These are phyloP conservation scores for Aspergillus biplanus DNA, from an alignment of 495 filamentous ascomycete species.

Conservation along the genomic window DNA sequence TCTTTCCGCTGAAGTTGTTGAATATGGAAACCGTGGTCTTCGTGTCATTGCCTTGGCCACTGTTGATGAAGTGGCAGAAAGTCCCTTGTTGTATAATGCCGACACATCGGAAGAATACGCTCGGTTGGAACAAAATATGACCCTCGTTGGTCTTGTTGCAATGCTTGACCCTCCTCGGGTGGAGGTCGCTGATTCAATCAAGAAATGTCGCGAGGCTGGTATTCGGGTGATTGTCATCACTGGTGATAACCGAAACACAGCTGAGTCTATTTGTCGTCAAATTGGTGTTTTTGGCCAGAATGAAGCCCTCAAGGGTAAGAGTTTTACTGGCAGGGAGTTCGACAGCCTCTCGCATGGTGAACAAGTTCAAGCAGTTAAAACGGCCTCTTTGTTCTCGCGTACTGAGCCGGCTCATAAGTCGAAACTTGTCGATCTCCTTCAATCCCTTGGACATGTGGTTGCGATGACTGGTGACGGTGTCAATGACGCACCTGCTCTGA, in stretches of 20 bases:
- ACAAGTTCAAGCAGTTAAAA: constrained; percentile 80
- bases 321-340: constrained; percentile 93
- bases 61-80: constrained; percentile 69
- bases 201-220: constrained; percentile 86
- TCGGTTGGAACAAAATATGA: constrained; percentile 90
- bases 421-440: constrained; percentile 92
- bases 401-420: constrained; percentile 96
- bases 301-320: constrained; percentile 88
- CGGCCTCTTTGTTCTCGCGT: constrained; percentile 91
- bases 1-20: constrained; percentile 75
- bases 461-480: constrained; percentile 99
- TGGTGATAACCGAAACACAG: constrained; percentile 96
- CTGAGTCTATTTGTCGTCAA: constrained; percentile 95
- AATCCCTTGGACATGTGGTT: constrained; percentile 90
- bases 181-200: constrained; percentile 87
- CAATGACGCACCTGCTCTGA: constrained; percentile 97
- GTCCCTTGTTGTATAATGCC: constrained; percentile 71
- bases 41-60: constrained; percentile 93
- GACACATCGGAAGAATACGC: constrained; percentile 83
- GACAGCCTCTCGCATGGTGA: constrained; percentile 79
- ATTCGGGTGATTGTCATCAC: constrained; percentile 98
- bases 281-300: constrained; percentile 88
- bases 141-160: constrained; percentile 87
- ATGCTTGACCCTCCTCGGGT: constrained; percentile 98
- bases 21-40: constrained; percentile 89